Conservation (phyloP, 257 asterid genomes). For the Solanum medicagineum region DNA sequence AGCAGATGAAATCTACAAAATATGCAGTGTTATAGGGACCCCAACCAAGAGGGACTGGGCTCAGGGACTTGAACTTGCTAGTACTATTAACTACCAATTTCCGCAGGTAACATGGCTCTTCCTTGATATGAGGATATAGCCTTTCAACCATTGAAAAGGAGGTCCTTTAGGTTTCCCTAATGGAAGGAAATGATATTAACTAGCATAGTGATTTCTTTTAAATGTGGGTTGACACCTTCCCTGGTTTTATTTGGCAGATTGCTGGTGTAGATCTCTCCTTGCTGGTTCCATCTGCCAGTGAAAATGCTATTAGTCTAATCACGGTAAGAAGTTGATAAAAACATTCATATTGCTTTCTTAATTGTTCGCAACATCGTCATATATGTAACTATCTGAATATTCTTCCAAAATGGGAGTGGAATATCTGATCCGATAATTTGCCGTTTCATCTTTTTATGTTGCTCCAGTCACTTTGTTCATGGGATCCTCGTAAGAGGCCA, state of each 20-base stretch:
- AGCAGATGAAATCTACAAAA: slow-evolving; percentile 86
- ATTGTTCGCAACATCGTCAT: not conserved
- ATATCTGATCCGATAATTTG: not conserved
- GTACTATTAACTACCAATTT: slow-evolving; percentile 61
- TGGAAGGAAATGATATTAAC: not conserved
- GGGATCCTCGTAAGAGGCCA: slow-evolving; percentile 92
- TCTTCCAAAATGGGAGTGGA: too few species aligned
- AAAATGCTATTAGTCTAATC: slow-evolving; percentile 50
- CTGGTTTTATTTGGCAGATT: slow-evolving; percentile 3
- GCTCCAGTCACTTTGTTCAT: slow-evolving; percentile 72
- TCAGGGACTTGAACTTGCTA: slow-evolving; percentile 80
- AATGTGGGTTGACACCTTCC: not conserved
- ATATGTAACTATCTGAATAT: not conserved
- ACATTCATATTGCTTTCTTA: not conserved
- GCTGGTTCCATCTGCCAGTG: slow-evolving; percentile 54
- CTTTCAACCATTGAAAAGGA: not conserved
- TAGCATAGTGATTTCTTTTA: not conserved
- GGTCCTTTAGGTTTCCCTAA: not conserved
- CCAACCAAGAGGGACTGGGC: slow-evolving; percentile 66
- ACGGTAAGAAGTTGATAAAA: slow-evolving; percentile 12
- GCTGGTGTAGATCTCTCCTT: slow-evolving; percentile 36
- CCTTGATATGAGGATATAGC: not conserved
- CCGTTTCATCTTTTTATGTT: not conserved
- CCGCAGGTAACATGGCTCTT: slow-evolving; percentile 42
- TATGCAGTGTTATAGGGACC: slow-evolving; percentile 77